Percentiles rank a stretch among this genome's conserved stretches.
These are phyloP conservation scores for Ophiostoma novo-ulmi DNA, from an alignment of 2,329 filamentous ascomycete species.

Conservation along the genomic window DNA sequence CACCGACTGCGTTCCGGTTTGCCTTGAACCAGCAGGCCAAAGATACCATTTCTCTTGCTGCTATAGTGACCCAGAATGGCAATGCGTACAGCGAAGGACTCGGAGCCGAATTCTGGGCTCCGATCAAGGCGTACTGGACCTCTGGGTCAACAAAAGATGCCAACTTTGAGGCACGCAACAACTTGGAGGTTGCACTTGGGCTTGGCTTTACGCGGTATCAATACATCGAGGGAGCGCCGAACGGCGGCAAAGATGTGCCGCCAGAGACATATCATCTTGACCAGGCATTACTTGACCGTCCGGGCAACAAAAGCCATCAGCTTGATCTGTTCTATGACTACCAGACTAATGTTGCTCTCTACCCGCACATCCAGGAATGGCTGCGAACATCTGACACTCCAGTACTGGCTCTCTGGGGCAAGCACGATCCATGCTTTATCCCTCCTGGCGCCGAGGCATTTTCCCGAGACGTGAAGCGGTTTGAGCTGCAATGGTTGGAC, in stretches of 20 bases:
- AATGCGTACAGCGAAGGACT: conserved; percentile 57
- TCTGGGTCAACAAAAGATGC: conserved; percentile 32
- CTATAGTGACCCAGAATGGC: conserved; percentile 56
- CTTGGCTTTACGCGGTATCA: conserved; percentile 41
- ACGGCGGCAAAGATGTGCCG: conserved; percentile 34
- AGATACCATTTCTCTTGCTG: conserved; percentile 34
- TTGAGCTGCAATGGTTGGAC: conserved; percentile 49
- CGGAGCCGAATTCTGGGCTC: conserved; percentile 46
- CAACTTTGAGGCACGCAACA: conserved; percentile 31
- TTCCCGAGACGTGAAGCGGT: conserved; percentile 43
- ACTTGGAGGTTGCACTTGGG: conserved; percentile 36
- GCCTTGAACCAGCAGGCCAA: conserved; percentile 44
- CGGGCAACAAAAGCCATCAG: conserved; percentile 47
- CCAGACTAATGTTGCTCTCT: conserved; percentile 48
- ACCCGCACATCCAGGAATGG: conserved; percentile 52
- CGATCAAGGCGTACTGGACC: conserved; percentile 44
- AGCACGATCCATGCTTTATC: conserved; percentile 50
- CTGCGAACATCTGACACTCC: conserved; percentile 46
- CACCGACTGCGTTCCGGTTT: conserved; percentile 50
- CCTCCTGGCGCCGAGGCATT: conserved; percentile 50
- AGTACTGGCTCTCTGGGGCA: conserved; percentile 54
- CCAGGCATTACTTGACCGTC: conserved; percentile 46
- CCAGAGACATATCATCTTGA: conserved; percentile 49
- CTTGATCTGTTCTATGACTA: conserved; percentile 56
- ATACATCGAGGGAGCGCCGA: conserved; percentile 40